These are phyloP conservation scores for Hypoxylon sp. DNA, from an alignment of 2,329 filamentous ascomycete species.

Conservation along the genomic window DNA sequence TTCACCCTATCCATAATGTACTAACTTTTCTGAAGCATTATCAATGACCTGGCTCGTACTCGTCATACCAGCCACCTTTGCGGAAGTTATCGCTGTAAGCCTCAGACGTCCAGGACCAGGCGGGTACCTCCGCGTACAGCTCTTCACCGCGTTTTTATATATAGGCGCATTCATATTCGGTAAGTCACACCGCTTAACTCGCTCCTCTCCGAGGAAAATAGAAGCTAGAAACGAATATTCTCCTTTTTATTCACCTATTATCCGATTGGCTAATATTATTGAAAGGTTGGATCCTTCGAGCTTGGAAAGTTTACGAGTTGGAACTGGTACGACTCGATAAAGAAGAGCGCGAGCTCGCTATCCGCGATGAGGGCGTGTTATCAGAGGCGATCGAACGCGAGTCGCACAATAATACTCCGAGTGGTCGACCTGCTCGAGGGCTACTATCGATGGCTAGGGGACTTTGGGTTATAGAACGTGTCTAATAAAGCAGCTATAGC, in stretches of 20 bases:
- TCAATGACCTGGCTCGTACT: constrained; percentile 81
- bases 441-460: constrained; percentile 46
- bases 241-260: background rate
- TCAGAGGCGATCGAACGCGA: constrained; percentile 37
- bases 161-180: constrained; percentile 66
- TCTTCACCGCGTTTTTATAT: constrained; percentile 75
- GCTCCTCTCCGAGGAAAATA: background rate
- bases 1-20: constrained; percentile 4
- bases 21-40: constrained; percentile 59
- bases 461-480: constrained; percentile 49
- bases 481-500: constrained; percentile 29
- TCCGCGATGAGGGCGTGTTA: constrained; percentile 49
- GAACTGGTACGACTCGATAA: constrained; percentile 52
- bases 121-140: constrained; percentile 67
- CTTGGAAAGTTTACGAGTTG: constrained; percentile 62
- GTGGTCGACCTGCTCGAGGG: constrained; percentile 36
- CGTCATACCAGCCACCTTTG: constrained; percentile 78
- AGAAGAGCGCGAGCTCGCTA: constrained; percentile 51
- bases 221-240: background rate
- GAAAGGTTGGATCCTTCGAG: constrained; percentile 60
- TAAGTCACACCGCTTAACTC: constrained; percentile 46
- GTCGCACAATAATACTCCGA: constrained; percentile 33
- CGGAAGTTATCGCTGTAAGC: constrained; percentile 74
- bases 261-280: constrained; percentile 18
- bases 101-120: constrained; percentile 62